Base-by-base conservation (phyloP, 208 protist genomes). In the Leishmania guyanensis region DNA sequence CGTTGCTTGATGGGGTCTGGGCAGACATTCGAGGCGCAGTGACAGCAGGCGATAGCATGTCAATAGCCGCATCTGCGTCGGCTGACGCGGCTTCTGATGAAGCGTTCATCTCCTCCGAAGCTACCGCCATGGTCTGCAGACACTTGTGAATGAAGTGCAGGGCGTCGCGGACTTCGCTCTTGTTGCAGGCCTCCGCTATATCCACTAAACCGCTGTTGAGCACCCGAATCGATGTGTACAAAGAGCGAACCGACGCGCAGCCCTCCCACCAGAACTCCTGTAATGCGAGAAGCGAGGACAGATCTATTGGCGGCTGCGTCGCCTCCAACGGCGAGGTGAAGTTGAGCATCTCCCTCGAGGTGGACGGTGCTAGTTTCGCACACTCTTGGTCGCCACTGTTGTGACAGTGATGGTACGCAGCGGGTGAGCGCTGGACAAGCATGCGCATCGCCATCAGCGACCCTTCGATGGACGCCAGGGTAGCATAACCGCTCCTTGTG, bases 181-280 rank as follows among this genome's bases (percentile, higher is more conserved):
- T 87, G 66, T 84, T 73, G 51, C 84, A 91, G 51, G 72, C 79
- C 69, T 78, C 78, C 22, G 89, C 84, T 3, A 94, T 73, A 60
- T 91, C 77, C 33, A 56, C 58, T n/a, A 94, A 50, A 3, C 81
- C 65, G 20, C 75, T 14, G 39, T 77, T 58, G 29, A 96, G 73
- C 17, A 64, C 53, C 6, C 16, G 69, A 50, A 85, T 62, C 5
- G 82, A 77, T 5, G 51, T 4, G 58, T 86, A 79, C 73, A 96
- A 62, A 0, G 54, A 72, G 2, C 71, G 71, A 3, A 78, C 84
- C 2, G 84, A 53, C 12, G 65, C 62, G 76, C 89, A 87, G 53
- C 91, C 93, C 58, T 93, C 89, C 91, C 89, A 92, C 89, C 90
- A 92, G 74, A 96, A 92, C 48, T 84, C 77, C 60, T 95, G 88